Evolutionary conservation across 2,329 filamentous ascomycete species (phyloP).

Genomic region (Nemania sp.): DNA sequence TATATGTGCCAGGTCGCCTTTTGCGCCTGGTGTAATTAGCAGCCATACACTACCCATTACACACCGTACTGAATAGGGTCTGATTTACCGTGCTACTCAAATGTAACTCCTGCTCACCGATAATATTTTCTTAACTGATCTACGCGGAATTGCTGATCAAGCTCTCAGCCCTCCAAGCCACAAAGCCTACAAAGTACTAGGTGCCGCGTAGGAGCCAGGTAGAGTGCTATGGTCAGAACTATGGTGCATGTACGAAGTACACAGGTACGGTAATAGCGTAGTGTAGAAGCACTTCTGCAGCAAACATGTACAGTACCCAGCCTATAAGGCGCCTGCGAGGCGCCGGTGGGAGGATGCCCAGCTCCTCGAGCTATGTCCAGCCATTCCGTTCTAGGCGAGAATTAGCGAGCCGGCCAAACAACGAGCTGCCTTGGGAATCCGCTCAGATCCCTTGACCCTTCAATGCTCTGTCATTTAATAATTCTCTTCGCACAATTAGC

Average conservation of each 20-base stretch:
- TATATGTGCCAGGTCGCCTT: too few relatives aligned
- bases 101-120: too few relatives aligned
- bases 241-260: too few relatives aligned
- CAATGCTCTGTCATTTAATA: too few relatives aligned
- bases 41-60: too few relatives aligned
- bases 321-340: constrained; percentile 20
- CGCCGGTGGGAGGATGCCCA: constrained; percentile 22
- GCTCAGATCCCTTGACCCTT: constrained; percentile 11
- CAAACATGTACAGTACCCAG: too few relatives aligned
- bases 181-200: constrained; percentile 7
- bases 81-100: too few relatives aligned
- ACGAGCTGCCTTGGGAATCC: constrained; percentile 22
- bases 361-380: constrained; percentile 29
- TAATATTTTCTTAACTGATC: constrained; percentile 7
- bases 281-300: constrained; percentile 26
- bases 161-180: constrained; percentile 27
- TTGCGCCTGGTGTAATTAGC: too few relatives aligned
- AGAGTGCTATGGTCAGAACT: too few relatives aligned
- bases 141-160: constrained; percentile 8
- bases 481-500: too few relatives aligned
- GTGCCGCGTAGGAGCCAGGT: constrained; percentile 9
- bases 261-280: too few relatives aligned
- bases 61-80: too few relatives aligned
- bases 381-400: constrained; percentile 35
- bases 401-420: constrained; percentile 34